A percentile compares a stretch with the other conserved stretches of the same genome.
Conservation (phyloP, 2,329 filamentous ascomycete genomes). For the Penicillium sp. region DNA sequence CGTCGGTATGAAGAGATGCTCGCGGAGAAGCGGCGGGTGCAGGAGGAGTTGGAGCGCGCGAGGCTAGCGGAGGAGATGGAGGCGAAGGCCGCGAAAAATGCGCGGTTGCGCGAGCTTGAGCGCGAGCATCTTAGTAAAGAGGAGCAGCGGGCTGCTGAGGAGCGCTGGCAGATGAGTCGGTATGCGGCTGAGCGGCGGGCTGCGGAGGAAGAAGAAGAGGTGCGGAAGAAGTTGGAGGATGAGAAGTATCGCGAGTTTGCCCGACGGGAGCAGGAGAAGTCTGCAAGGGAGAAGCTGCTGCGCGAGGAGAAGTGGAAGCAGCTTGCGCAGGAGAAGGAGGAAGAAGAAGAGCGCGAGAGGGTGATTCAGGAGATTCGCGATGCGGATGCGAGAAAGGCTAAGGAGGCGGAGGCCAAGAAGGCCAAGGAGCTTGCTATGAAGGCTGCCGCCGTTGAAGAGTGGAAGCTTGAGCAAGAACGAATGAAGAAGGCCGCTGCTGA, state of each 20-base stretch:
- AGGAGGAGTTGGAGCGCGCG: constrained; percentile 10
- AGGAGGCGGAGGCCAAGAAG: constrained; percentile 34
- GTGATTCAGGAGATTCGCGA: constrained; percentile 36
- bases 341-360: constrained; percentile 41
- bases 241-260: constrained; percentile 35
- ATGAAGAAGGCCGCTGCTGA: constrained; percentile 12
- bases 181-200: constrained; percentile 31
- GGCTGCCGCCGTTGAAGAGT: constrained; percentile 45
- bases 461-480: constrained; percentile 36
- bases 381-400: constrained; percentile 49
- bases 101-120: constrained; percentile 33
- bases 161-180: constrained; percentile 13
- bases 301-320: constrained; percentile 9
- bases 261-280: constrained; percentile 28
- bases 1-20: constrained; percentile 43
- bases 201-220: constrained; percentile 36
- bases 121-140: constrained; percentile 43
- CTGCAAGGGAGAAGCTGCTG: constrained; percentile 30
- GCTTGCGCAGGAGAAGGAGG: constrained; percentile 35
- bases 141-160: constrained; percentile 19
- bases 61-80: background rate
- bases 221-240: constrained; percentile 31
- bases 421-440: constrained; percentile 38
- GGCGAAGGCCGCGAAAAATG: background rate
- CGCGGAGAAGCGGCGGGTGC: constrained; percentile 40